Evolutionary conservation across 331 rosid genomes (phyloP).

Genomic region (Spiraea crenata): DNA sequence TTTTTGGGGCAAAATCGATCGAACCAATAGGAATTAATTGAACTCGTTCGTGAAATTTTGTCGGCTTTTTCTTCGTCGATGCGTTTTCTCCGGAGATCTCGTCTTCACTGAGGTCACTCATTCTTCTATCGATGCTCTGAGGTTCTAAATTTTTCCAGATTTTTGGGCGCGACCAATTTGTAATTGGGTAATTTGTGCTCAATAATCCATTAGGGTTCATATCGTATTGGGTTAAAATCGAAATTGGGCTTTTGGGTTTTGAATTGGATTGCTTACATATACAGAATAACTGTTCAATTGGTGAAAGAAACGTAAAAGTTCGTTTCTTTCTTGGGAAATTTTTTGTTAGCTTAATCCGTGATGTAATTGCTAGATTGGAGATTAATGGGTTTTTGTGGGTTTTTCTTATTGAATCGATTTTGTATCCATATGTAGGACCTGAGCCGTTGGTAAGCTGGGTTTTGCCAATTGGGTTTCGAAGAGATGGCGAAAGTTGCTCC

Average conservation of each 20-base stretch:
- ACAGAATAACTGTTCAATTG: background rate
- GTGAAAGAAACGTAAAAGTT: background rate
- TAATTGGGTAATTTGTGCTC: background rate
- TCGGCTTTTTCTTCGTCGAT: background rate
- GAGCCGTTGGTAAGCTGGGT: slow-evolving; percentile 21
- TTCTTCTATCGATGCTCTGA: background rate
- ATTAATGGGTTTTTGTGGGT: background rate
- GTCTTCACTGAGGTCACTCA: slow-evolving; percentile 15
- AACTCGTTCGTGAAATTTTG: background rate
- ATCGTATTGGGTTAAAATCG: background rate
- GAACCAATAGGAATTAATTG: background rate
- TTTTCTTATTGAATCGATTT: slow-evolving; percentile 11
- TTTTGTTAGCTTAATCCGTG: background rate
- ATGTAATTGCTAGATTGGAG: background rate
- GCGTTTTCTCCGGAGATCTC: background rate
- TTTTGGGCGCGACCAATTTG: background rate
- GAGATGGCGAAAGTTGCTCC: slow-evolving; percentile 71
- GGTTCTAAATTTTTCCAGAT: slow-evolving; percentile 4
- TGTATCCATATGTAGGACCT: slow-evolving; percentile 5
- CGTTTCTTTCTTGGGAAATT: background rate
- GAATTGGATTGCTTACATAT: background rate
- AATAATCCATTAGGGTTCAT: slow-evolving; percentile 5
- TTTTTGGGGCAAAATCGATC: slow-evolving; percentile 19
- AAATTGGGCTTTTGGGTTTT: background rate
- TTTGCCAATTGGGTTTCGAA: background rate